Percentiles rank a stretch among this genome's conserved stretches.
phyloP scores from a whole-genome alignment of 805 yeast genomes.

The Candida corydali region DNA sequence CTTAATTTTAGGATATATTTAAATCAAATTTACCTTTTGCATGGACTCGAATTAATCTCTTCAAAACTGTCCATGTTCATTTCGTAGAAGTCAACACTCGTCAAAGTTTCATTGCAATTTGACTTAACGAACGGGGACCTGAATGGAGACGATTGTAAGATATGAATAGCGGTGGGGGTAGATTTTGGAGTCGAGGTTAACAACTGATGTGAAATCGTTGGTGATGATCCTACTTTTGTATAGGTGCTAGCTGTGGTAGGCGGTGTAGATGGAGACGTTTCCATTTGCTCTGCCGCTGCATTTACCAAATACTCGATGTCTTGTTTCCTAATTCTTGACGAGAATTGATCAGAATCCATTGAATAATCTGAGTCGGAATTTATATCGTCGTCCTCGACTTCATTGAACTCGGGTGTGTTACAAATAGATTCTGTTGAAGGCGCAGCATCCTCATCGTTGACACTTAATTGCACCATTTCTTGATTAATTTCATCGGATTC shows the following conservation, averaged over 20 bases:
- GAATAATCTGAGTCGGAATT: background rate
- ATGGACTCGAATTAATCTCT: background rate
- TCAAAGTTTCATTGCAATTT: background rate
- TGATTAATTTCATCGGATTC: background rate
- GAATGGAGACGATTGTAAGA: background rate
- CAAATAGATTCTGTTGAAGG: background rate
- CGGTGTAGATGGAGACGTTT: background rate
- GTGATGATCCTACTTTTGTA: background rate
- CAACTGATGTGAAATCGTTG: background rate
- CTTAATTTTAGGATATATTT: background rate
- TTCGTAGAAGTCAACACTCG: background rate
- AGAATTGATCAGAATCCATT: background rate
- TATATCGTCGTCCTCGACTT: background rate
- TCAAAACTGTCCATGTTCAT: constrained; percentile 2
- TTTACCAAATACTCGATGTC: background rate
- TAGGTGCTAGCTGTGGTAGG: background rate
- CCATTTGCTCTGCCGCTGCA: background rate
- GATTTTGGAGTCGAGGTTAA: background rate
- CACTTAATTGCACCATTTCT: background rate
- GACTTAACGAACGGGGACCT: background rate
- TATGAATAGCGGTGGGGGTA: background rate
- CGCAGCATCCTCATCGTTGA: background rate
- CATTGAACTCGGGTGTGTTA: background rate
- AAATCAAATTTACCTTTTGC: background rate
- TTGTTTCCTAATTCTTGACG: background rate